Evolutionary conservation across 176 grass and related monocot genomes (phyloP), one percentile per base, ranked within the genome.

Genomic region (Juncus effusus): DNA sequence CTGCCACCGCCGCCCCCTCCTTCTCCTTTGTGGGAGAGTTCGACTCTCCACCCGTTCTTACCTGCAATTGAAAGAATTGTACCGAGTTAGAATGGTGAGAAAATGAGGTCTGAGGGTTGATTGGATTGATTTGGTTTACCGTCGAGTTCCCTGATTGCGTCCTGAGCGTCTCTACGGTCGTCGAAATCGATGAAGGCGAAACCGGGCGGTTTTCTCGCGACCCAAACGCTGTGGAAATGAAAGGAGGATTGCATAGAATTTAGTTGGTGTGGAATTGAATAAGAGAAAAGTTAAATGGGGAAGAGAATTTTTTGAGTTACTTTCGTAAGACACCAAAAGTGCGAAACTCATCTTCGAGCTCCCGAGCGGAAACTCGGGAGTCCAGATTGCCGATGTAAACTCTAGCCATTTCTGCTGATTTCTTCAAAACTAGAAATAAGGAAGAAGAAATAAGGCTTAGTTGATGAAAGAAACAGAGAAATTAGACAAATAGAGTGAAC

Each of bases 131-230:
- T 15, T 42, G 38, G 11, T 45, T 45, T 86, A 96, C 93, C 93
- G 91, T 96, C 88, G 77, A 96, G 52, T 81, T 89, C 85, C 78
- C 85, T 82, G 63, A 96, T 74, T 50, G 93, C 93, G 77, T 96
- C 93, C 67, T 89, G 85, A 38, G 93, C 88, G 79, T 91, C 93
- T 65, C 93, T 81, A 51, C 66, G 75, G 51, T 96, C 93, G 74
- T 96, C 93, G 64, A 91, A 91, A 60, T 96, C 93, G 50, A 96
- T 77, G 63, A 96, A 96, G 41, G 88, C 93, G 86, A 91, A 96
- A 70, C 93, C 93, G 13, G 93, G 87, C 74, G 93, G 93, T 69
- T 91, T 96, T 50, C 93, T 86, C 12, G 93, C 93, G 63, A 96
- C 85, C 88, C 93, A 96, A 2, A 96, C 93, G 77, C 85, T 89